Base-by-base conservation (phyloP, 2,329 filamentous ascomycete genomes). In the Stagonosporopsis cucurbitacearum region DNA sequence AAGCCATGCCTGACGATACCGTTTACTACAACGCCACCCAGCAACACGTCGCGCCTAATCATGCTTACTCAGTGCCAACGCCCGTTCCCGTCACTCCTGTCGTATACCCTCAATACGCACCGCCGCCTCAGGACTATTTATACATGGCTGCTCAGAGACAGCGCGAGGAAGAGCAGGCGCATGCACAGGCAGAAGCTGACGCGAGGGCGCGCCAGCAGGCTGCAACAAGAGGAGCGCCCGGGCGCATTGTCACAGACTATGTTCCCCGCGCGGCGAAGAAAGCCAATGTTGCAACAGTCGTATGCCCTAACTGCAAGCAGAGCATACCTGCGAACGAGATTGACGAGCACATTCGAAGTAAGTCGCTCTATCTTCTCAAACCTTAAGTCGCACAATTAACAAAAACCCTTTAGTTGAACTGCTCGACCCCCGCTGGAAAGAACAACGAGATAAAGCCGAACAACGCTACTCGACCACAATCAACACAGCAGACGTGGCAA, bases 301-400 rank as follows among this genome's bases (percentile, higher is more conserved):
- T 96, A 54, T 98, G 94, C 74, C 93, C 93, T 54, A 96, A 96
- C 77, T 98, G 95, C 82, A 89, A 91, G 66, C 91, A 96, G 78
- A 87, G 91, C 65, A 92, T 97, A 57, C 91, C 92, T 7, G 86
- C 91, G 67, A 86, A 89, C 67, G 94, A 98, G 78, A 84, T 97
- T 63, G 91, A 95, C 57, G 88, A 94, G 62, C 94, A 98, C 72
- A 94, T 98, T 86, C 87, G 91, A 76, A 96, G 87, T 89, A 80
- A 77, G 83, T 66, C 36, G 47, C n/a, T 17, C 43, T 17, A 37
- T 15, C 45, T 41, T 6, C 6, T 44, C 57, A 60, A 6, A 32
- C 19, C 19, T 9, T 6, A 20, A 37, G n/a, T n/a, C n/a, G n/a
- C 13, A n/a, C 9, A 59, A 37, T 76, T 83, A 75, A 81, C 64